These are phyloP conservation scores for Annona cherimola DNA, from an alignment of 164 flowering plant genomes.

Conservation along the genomic window DNA sequence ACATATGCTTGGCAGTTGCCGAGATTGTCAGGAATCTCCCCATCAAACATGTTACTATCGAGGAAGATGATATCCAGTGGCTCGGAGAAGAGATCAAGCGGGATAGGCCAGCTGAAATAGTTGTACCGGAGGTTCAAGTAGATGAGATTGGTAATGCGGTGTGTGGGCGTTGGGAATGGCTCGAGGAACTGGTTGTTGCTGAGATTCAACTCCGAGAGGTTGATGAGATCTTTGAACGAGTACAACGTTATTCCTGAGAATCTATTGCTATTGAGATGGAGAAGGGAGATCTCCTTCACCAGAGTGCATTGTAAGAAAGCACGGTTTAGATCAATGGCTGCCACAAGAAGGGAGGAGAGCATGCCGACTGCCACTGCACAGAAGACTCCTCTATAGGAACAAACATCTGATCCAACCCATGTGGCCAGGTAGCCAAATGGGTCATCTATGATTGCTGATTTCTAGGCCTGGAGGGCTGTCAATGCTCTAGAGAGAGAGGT, in stretches of 20 bases:
- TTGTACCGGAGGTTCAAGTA: slow-evolving; percentile 85
- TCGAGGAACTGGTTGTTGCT: slow-evolving; percentile 85
- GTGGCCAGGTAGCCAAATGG: slow-evolving; percentile 43
- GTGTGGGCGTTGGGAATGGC: slow-evolving; percentile 45
- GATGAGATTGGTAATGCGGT: slow-evolving; percentile 56
- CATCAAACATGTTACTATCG: slow-evolving; percentile 69
- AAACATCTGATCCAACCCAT: slow-evolving; percentile 84
- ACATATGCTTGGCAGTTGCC: slow-evolving; percentile 89
- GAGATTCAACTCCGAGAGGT: slow-evolving; percentile 70
- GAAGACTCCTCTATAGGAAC: slow-evolving; percentile 78
- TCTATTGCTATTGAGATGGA: slow-evolving; percentile 87
- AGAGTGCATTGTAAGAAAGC: slow-evolving; percentile 64
- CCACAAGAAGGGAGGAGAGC: slow-evolving; percentile 30
- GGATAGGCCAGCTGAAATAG: slow-evolving; percentile 61
- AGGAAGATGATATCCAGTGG: slow-evolving; percentile 70
- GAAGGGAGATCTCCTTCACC: slow-evolving; percentile 59
- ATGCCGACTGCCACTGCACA: slow-evolving; percentile 37
- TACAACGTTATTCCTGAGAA: slow-evolving; percentile 62
- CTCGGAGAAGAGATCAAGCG: slow-evolving; percentile 59
- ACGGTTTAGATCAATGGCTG: slow-evolving; percentile 82
- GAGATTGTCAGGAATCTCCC: slow-evolving; percentile 58
- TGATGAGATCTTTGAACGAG: slow-evolving; percentile 37
- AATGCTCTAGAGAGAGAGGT: slow-evolving; percentile 34
- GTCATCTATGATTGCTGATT: slow-evolving; percentile 73
- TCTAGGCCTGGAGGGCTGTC: slow-evolving; percentile 90